Conservation (phyloP, 345 rosid genomes). For the Theobroma cacao region DNA sequence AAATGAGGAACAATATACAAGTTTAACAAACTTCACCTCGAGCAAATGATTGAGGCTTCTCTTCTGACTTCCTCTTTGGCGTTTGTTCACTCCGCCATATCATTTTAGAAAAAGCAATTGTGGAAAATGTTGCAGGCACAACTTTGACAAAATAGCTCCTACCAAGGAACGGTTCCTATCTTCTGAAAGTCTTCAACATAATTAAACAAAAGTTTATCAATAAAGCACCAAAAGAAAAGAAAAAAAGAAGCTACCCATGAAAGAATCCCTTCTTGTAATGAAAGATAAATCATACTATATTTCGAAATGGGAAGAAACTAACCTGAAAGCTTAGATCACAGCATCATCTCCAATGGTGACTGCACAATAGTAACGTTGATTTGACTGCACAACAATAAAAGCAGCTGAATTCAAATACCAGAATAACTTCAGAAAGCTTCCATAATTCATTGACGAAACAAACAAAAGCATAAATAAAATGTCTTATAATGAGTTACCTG, state of each 20-base stretch:
- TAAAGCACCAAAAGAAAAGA: background rate
- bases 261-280: background rate
- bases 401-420: conserved; percentile 73
- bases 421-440: conserved; percentile 39
- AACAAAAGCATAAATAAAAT: conserved; percentile 14
- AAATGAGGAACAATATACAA: too few relatives aligned
- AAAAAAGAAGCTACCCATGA: background rate
- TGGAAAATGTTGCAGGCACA: too few relatives aligned
- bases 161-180: conserved; percentile 78
- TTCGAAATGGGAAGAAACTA: too few relatives aligned
- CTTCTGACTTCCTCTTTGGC: too few relatives aligned
- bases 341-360: too few relatives aligned
- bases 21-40: too few relatives aligned
- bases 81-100: too few relatives aligned
- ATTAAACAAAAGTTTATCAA: conserved; percentile 13
- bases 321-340: too few relatives aligned
- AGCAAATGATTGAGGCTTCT: too few relatives aligned
- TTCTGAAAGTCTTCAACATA: conserved; percentile 76
- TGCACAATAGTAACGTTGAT: conserved; percentile 86
- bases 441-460: conserved; percentile 25
- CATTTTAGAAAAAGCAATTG: too few relatives aligned
- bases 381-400: conserved; percentile 96
- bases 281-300: too few relatives aligned
- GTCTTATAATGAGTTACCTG: conserved; percentile 43
- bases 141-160: too few relatives aligned